Conservation (phyloP, 176 grass and related monocot genomes). For the Triticum timopheevii region DNA sequence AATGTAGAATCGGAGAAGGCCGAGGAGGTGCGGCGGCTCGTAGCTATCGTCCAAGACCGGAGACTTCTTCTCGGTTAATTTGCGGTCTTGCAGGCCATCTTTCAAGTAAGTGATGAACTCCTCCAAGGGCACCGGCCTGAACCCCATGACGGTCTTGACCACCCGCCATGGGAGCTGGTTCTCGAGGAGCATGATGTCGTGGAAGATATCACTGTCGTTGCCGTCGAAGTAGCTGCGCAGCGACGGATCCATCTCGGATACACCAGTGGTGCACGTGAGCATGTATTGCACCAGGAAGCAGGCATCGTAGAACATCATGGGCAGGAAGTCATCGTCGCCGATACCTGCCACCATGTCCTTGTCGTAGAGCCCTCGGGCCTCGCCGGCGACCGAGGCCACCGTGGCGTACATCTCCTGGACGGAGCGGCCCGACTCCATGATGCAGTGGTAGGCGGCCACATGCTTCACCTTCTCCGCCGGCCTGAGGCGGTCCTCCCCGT, state of each 20-base stretch:
- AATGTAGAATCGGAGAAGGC: neutral
- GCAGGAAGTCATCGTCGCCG: neutral
- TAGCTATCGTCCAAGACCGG: neutral
- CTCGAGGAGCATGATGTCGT: neutral
- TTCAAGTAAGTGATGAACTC: neutral
- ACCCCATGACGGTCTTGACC: neutral
- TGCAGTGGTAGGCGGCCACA: neutral
- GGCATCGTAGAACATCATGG: neutral
- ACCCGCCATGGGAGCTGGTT: neutral
- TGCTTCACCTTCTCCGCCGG: neutral
- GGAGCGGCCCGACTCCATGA: neutral
- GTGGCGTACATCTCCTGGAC: neutral
- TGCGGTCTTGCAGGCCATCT: neutral
- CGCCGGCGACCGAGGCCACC: neutral
- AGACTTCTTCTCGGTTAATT: neutral
- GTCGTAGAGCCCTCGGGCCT: neutral
- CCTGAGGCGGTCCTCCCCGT: neutral
- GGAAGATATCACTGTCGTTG: neutral
- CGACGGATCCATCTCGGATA: neutral
- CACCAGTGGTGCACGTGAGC: neutral
- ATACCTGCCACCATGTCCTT: neutral
- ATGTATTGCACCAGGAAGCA: neutral
- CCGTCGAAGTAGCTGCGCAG: neutral
- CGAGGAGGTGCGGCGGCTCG: neutral
- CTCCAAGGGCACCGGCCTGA: neutral